Base-by-base conservation (phyloP, 345 rosid genomes). In the Eutrema japonicum region DNA sequence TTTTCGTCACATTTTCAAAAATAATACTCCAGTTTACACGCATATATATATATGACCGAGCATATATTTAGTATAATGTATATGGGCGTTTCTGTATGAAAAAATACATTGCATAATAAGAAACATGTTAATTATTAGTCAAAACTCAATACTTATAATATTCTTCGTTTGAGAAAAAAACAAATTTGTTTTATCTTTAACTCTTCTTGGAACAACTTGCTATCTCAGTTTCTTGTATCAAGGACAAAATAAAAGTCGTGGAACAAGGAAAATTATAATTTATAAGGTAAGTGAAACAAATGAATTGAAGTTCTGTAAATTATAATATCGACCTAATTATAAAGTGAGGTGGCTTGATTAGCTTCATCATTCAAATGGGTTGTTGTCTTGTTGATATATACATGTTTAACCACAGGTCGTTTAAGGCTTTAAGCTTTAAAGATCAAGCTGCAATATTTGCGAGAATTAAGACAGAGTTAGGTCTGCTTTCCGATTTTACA, bases 381-480 rank as follows among this genome's bases (percentile, higher is more conserved):
- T 64, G 29, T 50, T 50, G 32, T n/a, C n/a, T n/a, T n/a, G n/a
- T n/a, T n/a, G n/a, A n/a, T n/a, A 74, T 66, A n/a, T 38, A 14
- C 42, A 74, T 38, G 27, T 40, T 74, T 32, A 40, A 57, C 59
- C 36, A 64, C 43, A 47, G 35, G 22, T 22, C 26, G 26, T 66
- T 40, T 40, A 66, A 47, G 41, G 60, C 9, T 66, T 29, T 13
- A 11, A 66, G 52, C 12, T 66, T 14, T 14, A 11, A 57, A 73
- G 48, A 29, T 12, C 33, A 57, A 57, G 29, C 66, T 66, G 47
- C 46, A 22, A 22, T 22, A 49, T 32, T 66, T 18, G 33, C 2
- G 10, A 74, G 38, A 45, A 41, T 75, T 68, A 50, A 75, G 73
- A 67, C 48, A 67, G 26, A 27, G 48, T 59, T 75, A 42, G 78